Percentiles rank a stretch among this genome's conserved stretches.
Evolutionary conservation across 768 basidiomycete species (phyloP).

Genomic region (Suillus clintonianus): DNA sequence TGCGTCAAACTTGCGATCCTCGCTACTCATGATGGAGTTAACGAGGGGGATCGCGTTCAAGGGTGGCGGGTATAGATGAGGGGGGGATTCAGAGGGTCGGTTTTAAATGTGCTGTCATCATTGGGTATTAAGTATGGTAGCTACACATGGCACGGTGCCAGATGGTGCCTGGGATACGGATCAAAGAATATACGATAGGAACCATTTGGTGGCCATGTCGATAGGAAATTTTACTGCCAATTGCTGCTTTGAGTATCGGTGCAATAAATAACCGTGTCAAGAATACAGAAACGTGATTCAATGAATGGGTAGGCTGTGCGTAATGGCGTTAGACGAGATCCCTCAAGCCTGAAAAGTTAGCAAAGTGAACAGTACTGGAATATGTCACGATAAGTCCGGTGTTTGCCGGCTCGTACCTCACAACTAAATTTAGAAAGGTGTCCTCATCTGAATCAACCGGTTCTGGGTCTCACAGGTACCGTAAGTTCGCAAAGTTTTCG

Average conservation of each 20-base stretch:
- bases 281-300: background rate
- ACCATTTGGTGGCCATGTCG: background rate
- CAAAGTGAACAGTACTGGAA: too few species aligned
- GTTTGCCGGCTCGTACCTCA: background rate
- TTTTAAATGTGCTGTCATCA: background rate
- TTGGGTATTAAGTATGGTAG: background rate
- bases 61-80: background rate
- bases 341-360: too few species aligned
- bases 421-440: background rate
- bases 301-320: background rate
- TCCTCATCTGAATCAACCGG: background rate
- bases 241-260: too few species aligned
- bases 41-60: background rate
- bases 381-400: background rate
- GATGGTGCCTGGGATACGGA: slow-evolving; percentile 1
- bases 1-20: background rate
- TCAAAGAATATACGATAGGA: background rate
- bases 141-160: background rate
- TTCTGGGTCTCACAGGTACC: too few species aligned
- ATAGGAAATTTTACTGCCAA: background rate
- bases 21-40: background rate
- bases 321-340: background rate
- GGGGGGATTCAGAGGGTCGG: background rate
- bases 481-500: too few species aligned
- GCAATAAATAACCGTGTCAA: background rate